Conservation (phyloP, 1,139 yeast species). For the Blastobotrys aristatus region DNA sequence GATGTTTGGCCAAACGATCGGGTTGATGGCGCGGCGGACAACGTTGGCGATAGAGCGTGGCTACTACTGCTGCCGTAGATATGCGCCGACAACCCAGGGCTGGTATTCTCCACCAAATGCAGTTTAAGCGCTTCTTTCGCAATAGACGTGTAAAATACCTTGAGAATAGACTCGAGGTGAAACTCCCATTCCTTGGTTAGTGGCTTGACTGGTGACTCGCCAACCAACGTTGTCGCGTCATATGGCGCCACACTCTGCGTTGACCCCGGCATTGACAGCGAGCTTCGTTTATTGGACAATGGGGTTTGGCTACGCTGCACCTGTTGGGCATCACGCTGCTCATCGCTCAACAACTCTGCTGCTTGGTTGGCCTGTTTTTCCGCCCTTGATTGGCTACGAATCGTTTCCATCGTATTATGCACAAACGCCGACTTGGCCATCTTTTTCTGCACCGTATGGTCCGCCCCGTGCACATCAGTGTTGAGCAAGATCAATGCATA, state of each 20-base stretch:
- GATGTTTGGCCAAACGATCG: conserved; percentile 12
- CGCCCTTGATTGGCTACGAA: conserved; percentile 17
- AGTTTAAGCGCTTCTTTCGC: conserved; percentile 29
- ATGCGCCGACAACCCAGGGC: conserved; percentile 12
- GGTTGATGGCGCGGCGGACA: conserved; percentile 18
- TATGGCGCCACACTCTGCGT: conserved; percentile 5
- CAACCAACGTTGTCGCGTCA: conserved; percentile 25
- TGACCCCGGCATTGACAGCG: conserved; percentile 9
- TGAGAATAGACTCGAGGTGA: conserved; percentile 27
- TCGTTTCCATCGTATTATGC: conserved; percentile 29
- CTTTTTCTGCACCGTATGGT: conserved; percentile 33
- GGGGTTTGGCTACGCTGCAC: not conserved
- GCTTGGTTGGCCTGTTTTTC: conserved; percentile 13
- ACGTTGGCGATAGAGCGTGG: conserved; percentile 5
- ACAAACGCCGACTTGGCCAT: conserved; percentile 33
- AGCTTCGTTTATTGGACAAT: not conserved
- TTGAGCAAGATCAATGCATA: conserved; percentile 69
- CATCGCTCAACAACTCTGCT: conserved; percentile 1
- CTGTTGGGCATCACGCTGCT: not conserved
- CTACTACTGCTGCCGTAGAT: conserved; percentile 8
- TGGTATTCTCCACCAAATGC: conserved; percentile 22
- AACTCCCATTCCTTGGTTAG: conserved; percentile 29
- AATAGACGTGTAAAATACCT: conserved; percentile 27
- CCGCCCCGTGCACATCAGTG: conserved; percentile 37
- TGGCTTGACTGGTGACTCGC: conserved; percentile 20